Evolutionary conservation across 139 green algal species (phyloP), one percentile per base, ranked within the genome.

Genomic region (Picochlorum sp.): DNA sequence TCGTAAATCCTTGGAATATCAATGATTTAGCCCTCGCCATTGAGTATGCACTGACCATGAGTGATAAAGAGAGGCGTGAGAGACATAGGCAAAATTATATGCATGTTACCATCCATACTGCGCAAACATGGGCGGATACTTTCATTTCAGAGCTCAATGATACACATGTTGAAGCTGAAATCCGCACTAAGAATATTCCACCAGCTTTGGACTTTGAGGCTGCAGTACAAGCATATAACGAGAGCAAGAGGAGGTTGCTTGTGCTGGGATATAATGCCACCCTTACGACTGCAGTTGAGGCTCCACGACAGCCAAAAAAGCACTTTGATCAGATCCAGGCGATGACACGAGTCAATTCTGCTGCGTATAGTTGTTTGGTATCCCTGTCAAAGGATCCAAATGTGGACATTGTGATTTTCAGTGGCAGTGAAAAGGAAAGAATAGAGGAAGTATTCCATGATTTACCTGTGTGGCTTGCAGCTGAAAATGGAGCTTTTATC

Each of bases 1-100:
- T 99, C 54, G 93, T 98, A 18, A 99, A 99, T 80, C 94, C 94
- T 13, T 98, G 91, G 90, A 98, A 99, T 76, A 85, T 98, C 54
- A 92, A 79, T 54, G 94, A 99, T 71, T 81, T 97, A 72, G 78
- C 84, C 14, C 57, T 64, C 18, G 84, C 88, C 51, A 97, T 98
- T 38, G 81, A 91, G 30, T 81, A 94, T 51, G 83, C 88, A 20
- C 74, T 96, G 31, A 85, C 68, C 38, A 95, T 96, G 89, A 81
- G 58, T 30, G 81, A 89, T 20, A 49, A 75, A 54, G 93, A 98
- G 74, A 75, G 92, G 31, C 65, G 82, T 3, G 90, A 98, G 77
- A 77, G 92, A 31, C 92, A 98, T 68, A 63, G 84, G 3, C 81
- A 95, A 63, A 99, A 98, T 80, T 96, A 95, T 78, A 83, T 88